Evolutionary conservation across 805 yeast genomes (phyloP), one percentile per base, ranked within the genome.

Genomic region (Cyberlindnera meyerae): DNA sequence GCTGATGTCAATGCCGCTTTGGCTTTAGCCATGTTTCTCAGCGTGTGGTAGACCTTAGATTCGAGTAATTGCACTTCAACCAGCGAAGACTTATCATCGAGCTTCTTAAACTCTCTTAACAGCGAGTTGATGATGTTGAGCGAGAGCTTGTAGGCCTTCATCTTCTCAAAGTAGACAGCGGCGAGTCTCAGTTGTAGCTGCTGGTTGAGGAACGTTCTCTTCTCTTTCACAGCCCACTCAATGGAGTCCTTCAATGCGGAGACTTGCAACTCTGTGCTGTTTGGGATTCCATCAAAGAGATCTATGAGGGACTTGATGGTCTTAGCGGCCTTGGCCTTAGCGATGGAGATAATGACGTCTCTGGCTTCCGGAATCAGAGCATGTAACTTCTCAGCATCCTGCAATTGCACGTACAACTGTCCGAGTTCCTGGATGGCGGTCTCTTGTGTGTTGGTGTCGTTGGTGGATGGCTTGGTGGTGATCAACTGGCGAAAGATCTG

Each of bases 41-140:
- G 70, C 18, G 95, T 88, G 60, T 89, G 96, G 60, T 82, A 93
- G 27, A 86, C 87, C 55, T 87, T 82, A 15, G 93, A 73, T 60
- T 93, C 97, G 45, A 93, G 73, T 47, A 93, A 67, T 63, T 93
- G 97, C 25, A 93, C 96, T 60, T 93, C 98, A 11, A 93, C 96
- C 36, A 93, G 73, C 22, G 96, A 86, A 35, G 93, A 81, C 62
- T 93, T 93, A 63, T 93, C 99, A 60, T 93, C 99, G 48, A 93
- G 71, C 57, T 86, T 83, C 65, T 90, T 93, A 60, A 90, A 86
- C 60, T 93, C 97, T 47, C 72, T 71, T 48, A 90, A 70, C 49
- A 93, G 70, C 12, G 71, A 71, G 43, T 79, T 77, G 45, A 89
- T 83, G 43, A 88, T 73, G 33, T 73, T 68, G 32, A 93, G 65